Conservation (phyloP, 371 early-diverging fungal species). For the Mucor sp. region DNA sequence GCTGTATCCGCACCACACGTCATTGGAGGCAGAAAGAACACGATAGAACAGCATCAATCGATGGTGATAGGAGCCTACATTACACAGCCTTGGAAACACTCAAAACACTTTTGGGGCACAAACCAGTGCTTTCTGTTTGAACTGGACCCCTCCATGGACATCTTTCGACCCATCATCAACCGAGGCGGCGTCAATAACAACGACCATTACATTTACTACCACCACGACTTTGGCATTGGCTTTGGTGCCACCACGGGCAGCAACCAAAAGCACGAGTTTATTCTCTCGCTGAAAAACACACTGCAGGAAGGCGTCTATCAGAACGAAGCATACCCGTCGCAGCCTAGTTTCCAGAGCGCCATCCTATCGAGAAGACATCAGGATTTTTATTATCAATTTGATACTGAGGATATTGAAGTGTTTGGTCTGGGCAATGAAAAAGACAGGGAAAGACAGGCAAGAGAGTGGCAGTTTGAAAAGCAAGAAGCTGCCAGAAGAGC, state of each 20-base stretch:
- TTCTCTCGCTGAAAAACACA: constrained; percentile 45
- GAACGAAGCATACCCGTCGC: constrained; percentile 44
- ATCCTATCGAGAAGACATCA: constrained; percentile 1
- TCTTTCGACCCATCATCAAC: constrained; percentile 40
- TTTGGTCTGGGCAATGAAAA: constrained; percentile 59
- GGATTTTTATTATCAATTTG: constrained; percentile 36
- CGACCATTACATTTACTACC: constrained; percentile 52
- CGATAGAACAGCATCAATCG: neutral
- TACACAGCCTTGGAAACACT: constrained; percentile 61
- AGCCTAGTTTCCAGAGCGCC: constrained; percentile 31
- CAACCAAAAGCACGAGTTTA: constrained; percentile 11
- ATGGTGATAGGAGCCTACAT: constrained; percentile 54
- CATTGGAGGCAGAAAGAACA: neutral
- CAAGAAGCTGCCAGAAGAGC: constrained; percentile 51
- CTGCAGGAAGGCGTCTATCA: constrained; percentile 50
- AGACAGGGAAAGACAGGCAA: constrained; percentile 38
- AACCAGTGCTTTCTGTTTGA: constrained; percentile 57
- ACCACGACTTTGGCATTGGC: constrained; percentile 59
- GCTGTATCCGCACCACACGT: neutral
- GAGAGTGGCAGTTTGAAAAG: constrained; percentile 64
- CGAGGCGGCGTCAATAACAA: constrained; percentile 19
- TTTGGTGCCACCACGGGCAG: constrained; percentile 48
- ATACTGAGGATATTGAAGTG: constrained; percentile 60
- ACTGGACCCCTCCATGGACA: constrained; percentile 56
- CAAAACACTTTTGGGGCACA: constrained; percentile 59